A percentile compares a stretch with the other conserved stretches of the same genome.
phyloP scores from a whole-genome alignment of 2,329 filamentous ascomycete species.

The Chrysoporthe austroafricana region DNA sequence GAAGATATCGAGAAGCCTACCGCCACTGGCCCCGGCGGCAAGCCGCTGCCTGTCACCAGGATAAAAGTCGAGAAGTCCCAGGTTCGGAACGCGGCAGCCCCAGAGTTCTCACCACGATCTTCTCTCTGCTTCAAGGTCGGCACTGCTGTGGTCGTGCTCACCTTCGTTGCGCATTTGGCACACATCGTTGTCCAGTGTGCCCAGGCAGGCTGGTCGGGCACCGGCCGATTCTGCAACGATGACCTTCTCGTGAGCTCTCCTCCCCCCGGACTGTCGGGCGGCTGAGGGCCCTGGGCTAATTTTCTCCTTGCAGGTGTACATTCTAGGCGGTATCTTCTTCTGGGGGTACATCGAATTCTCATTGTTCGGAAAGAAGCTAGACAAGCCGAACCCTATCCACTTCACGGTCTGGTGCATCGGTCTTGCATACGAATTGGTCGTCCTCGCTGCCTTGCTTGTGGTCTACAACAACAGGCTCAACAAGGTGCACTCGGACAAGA shows the following conservation, averaged over 20 bases:
- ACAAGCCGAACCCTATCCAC: slow-evolving; percentile 80
- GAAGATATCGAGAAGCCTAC: slow-evolving; percentile 52
- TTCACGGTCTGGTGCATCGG: slow-evolving; percentile 78
- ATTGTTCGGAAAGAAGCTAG: slow-evolving; percentile 74
- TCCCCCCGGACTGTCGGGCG: not conserved
- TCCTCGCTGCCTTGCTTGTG: slow-evolving; percentile 70
- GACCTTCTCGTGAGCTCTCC: slow-evolving; percentile 25
- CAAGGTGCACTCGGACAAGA: slow-evolving; percentile 41
- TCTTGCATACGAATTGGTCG: slow-evolving; percentile 71
- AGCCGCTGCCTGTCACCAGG: slow-evolving; percentile 71
- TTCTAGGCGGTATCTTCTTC: slow-evolving; percentile 83
- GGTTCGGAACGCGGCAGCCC: slow-evolving; percentile 42
- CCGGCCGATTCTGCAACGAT: slow-evolving; percentile 36
- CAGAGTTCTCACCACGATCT: slow-evolving; percentile 51
- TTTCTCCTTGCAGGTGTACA: slow-evolving; percentile 67
- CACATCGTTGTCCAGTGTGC: slow-evolving; percentile 78
- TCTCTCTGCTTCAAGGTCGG: slow-evolving; percentile 78
- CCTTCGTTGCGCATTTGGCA: slow-evolving; percentile 75
- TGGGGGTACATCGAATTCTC: slow-evolving; percentile 86
- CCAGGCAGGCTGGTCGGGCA: slow-evolving; percentile 44
- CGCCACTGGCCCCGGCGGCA: slow-evolving; percentile 80
- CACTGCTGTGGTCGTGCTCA: slow-evolving; percentile 70
- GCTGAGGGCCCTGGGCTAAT: slow-evolving; percentile 9
- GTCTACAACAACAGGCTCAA: slow-evolving; percentile 61
- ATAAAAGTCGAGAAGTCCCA: slow-evolving; percentile 54